Evolutionary conservation across 176 grass and related monocot genomes (phyloP), one percentile per base, ranked within the genome.

Genomic region (Avena sativa): DNA sequence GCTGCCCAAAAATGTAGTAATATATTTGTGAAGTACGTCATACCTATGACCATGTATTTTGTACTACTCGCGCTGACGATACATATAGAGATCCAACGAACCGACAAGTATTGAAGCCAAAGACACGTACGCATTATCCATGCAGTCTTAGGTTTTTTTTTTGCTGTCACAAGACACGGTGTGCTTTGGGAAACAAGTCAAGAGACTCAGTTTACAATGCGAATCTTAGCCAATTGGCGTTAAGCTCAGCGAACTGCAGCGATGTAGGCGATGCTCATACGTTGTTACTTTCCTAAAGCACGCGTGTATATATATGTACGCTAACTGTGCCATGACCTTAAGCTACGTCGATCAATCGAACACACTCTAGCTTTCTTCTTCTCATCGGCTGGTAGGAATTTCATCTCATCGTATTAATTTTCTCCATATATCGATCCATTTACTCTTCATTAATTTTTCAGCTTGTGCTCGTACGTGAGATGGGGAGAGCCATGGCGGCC

Each of bases 181-280:
- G 3, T 3, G 11, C 43, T 47, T 73, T 48, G 71, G 44, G 71
- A 74, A 74, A 49, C 11, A 26, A 50, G n/a, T 9, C 71, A 26
- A 49, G 71, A 50, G 71, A 74, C 71, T 26, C 46, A 74, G 71
- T 74, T 74, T 74, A 74, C 71, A 74, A 49, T 74, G 71, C 44
- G 44, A 49, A 74, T 74, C 11, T 74, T 64, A 64, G 9, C 59
- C 21, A 62, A 25, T 62, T 62, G 59, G 59, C 59, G 59, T 62
- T 62, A 62, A 2, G 23, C 61, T 25, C 61, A 64, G 12, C 21
- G 11, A 49, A 46, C 20, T 74, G 23, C 11, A 46, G 21, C 71
- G 71, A n/a, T 26, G 46, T 21, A 15, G 71, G 46, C 71, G 71
- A 74, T 74, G 71, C n/a, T 74, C 47, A 12, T 26, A 16, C n/a